These are phyloP conservation scores for Penicillium longicatenatum DNA, from an alignment of 495 filamentous ascomycete species.

Conservation along the genomic window DNA sequence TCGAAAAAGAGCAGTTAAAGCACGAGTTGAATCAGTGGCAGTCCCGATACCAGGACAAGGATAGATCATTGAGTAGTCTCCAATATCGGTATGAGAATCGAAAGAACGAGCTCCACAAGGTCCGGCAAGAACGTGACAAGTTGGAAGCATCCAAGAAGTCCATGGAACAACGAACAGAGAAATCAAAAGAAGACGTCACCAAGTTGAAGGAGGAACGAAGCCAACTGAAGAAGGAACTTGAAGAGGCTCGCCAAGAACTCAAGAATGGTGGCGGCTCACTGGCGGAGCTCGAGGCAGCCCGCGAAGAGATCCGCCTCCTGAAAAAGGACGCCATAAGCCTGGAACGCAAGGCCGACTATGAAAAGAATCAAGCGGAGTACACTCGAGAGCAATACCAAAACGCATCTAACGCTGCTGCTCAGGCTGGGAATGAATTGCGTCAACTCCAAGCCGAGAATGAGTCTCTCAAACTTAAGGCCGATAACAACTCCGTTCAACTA, in stretches of 20 bases:
- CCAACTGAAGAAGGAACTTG: constrained; percentile 50
- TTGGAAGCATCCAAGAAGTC: constrained; percentile 24
- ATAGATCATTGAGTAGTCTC: constrained; percentile 30
- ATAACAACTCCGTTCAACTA: constrained; percentile 52
- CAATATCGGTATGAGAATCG: constrained; percentile 51
- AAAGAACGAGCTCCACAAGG: constrained; percentile 37
- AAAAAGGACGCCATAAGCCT: constrained; percentile 43
- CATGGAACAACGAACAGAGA: constrained; percentile 39
- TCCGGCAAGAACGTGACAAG: constrained; percentile 40
- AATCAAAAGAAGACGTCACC: constrained; percentile 42
- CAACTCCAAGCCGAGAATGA: constrained; percentile 50
- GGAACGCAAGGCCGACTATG: constrained; percentile 49
- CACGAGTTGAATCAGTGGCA: constrained; percentile 24
- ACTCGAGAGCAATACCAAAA: constrained; percentile 63
- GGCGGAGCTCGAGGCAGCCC: constrained; percentile 48
- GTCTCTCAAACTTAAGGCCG: constrained; percentile 50
- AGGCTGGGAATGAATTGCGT: constrained; percentile 52
- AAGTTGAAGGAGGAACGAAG: constrained; percentile 53
- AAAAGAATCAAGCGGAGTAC: constrained; percentile 60
- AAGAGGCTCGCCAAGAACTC: constrained; percentile 48
- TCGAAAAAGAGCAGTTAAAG: constrained; percentile 34
- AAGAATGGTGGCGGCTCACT: constrained; percentile 51
- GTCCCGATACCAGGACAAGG: constrained; percentile 28
- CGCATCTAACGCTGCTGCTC: constrained; percentile 56
- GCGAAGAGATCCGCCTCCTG: constrained; percentile 47